phyloP scores from a whole-genome alignment of 495 filamentous ascomycete species.

The Tuber calosporum region DNA sequence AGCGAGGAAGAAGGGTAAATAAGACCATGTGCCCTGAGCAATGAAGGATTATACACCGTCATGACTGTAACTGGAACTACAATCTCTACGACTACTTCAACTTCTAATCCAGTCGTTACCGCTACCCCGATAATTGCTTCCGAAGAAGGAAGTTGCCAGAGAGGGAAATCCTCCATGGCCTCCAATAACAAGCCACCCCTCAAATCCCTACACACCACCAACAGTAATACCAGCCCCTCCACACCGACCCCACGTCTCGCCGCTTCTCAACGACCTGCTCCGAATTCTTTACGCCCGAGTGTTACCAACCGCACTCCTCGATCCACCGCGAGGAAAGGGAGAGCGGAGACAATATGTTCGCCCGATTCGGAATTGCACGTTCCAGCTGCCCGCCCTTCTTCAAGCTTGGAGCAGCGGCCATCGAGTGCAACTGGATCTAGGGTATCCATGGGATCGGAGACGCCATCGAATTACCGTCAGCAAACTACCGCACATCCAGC shows the following conservation, averaged over 20 bases:
- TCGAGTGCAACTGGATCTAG: conserved; percentile 35
- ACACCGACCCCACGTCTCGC: conserved; percentile 34
- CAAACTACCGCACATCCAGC: conserved; percentile 8
- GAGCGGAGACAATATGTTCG: conserved; percentile 37
- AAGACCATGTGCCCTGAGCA: background rate
- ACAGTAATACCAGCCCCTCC: conserved; percentile 26
- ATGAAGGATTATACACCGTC: background rate
- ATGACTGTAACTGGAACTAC: background rate
- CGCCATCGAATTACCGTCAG: conserved; percentile 23
- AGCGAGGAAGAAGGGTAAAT: background rate
- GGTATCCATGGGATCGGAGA: conserved; percentile 27
- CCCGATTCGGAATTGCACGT: conserved; percentile 26
- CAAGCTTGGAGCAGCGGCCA: conserved; percentile 24
- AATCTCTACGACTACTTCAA: background rate
- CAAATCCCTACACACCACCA: conserved; percentile 8
- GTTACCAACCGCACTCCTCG: conserved; percentile 35
- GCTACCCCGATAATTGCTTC: conserved; percentile 8
- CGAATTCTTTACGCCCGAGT: conserved; percentile 32
- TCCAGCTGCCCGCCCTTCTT: conserved; percentile 26
- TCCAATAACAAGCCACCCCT: conserved; percentile 20
- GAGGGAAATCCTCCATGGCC: conserved; percentile 31
- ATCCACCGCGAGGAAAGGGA: conserved; percentile 26
- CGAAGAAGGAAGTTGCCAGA: conserved; percentile 24
- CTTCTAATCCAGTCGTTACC: background rate
- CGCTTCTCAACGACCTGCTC: conserved; percentile 18